Evolutionary conservation across 176 grass and related monocot species (phyloP).

Genomic region (Phragmites australis): DNA sequence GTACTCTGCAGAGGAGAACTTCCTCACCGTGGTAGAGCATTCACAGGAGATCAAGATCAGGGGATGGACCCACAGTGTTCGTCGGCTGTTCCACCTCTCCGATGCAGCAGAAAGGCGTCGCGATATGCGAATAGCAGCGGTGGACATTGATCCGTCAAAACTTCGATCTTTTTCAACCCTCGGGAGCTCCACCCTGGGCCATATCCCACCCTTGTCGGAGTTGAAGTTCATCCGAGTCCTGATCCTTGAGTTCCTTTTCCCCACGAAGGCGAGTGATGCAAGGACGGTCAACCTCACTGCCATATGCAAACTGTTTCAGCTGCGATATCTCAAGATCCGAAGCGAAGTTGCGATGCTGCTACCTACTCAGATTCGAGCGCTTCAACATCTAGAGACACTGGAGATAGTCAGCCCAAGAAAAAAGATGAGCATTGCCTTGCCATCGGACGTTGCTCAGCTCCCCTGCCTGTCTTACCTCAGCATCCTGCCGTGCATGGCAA

Average conservation of each 20-base stretch:
- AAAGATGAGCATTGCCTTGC: not conserved
- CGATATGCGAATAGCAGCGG: not conserved
- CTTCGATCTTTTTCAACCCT: not conserved
- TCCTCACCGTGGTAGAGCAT: not conserved
- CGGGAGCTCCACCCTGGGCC: not conserved
- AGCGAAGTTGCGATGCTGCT: not conserved
- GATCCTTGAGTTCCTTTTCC: not conserved
- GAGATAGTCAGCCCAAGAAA: not conserved
- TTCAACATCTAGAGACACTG: not conserved
- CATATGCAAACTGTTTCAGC: not conserved
- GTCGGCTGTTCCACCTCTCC: not conserved
- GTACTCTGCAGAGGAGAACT: constrained; percentile 4
- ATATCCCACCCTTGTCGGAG: not conserved
- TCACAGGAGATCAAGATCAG: not conserved
- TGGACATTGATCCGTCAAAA: not conserved
- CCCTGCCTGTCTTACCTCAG: not conserved
- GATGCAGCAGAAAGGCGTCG: not conserved
- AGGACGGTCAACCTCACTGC: not conserved
- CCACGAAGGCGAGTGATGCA: not conserved
- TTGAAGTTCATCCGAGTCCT: not conserved
- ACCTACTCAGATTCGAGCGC: not conserved
- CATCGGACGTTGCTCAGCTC: not conserved
- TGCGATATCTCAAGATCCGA: not conserved
- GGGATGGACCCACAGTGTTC: not conserved
- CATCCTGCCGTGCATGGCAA: not conserved